A percentile compares a stretch with the other conserved stretches of the same genome.
phyloP scores from a whole-genome alignment of 2,329 filamentous ascomycete species.

The Penicillium decumbens region DNA sequence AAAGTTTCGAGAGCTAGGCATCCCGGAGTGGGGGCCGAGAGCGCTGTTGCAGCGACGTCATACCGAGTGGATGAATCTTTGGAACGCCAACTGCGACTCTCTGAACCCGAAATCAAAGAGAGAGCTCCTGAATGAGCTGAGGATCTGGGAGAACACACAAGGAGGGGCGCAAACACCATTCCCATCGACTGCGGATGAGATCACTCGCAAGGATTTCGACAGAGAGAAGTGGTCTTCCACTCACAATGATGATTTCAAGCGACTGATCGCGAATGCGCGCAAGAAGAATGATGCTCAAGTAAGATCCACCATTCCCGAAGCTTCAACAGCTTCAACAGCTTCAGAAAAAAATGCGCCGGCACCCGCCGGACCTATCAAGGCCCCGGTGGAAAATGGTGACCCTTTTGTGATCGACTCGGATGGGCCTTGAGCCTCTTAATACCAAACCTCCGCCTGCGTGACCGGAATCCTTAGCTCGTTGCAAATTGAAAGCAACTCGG shows the following conservation, averaged over 20 bases:
- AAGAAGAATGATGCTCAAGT: constrained; percentile 43
- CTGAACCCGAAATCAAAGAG: constrained; percentile 63
- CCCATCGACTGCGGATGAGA: constrained; percentile 32
- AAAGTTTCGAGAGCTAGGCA: constrained; percentile 75
- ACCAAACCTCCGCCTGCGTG: constrained; percentile 8
- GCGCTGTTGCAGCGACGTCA: constrained; percentile 72
- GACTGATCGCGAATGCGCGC: constrained; percentile 72
- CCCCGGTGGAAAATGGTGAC: background rate
- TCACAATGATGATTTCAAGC: constrained; percentile 71
- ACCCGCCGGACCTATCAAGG: constrained; percentile 1
- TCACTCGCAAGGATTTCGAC: constrained; percentile 89
- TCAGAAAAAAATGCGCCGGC: constrained; percentile 1
- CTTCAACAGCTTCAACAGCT: constrained; percentile 2
- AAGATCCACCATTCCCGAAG: constrained; percentile 27
- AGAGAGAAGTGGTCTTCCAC: constrained; percentile 67
- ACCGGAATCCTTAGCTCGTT: background rate
- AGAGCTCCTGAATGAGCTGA: constrained; percentile 72
- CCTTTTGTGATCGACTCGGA: constrained; percentile 3
- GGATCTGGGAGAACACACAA: constrained; percentile 80
- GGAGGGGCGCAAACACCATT: constrained; percentile 48
- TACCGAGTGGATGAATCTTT: constrained; percentile 89
- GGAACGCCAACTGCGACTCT: constrained; percentile 96
- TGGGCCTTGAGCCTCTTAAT: background rate
- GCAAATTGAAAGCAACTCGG: background rate
- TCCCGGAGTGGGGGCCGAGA: constrained; percentile 65